A percentile compares a stretch with the other conserved stretches of the same genome.
phyloP scores from a whole-genome alignment of 2,329 filamentous ascomycete species.

The Boeremia lycopersici region DNA sequence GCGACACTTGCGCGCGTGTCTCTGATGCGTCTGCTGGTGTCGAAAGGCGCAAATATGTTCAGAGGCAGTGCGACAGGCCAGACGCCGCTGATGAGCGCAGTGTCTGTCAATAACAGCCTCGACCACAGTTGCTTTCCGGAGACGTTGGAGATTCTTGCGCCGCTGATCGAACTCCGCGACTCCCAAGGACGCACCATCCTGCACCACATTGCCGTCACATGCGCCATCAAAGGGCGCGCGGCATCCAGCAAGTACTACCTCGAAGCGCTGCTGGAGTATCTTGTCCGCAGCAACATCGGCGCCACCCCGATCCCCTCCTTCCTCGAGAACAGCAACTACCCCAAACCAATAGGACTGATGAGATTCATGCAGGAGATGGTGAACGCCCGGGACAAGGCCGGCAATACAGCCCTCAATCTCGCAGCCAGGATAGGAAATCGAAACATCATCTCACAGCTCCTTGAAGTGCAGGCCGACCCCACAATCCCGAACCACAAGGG shows the following conservation, averaged over 20 bases:
- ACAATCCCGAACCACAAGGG: slow-evolving; percentile 89
- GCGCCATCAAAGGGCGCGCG: slow-evolving; percentile 90
- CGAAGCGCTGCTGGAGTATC: slow-evolving; percentile 91
- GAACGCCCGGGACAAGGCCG: slow-evolving; percentile 90
- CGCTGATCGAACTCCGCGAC: slow-evolving; percentile 89
- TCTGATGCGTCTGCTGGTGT: slow-evolving; percentile 79
- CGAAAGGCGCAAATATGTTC: slow-evolving; percentile 83
- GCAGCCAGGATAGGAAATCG: slow-evolving; percentile 91
- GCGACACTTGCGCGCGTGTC: slow-evolving; percentile 87
- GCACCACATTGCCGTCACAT: slow-evolving; percentile 95
- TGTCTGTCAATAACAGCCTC: slow-evolving; percentile 91
- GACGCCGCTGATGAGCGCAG: slow-evolving; percentile 90
- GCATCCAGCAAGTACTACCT: slow-evolving; percentile 94
- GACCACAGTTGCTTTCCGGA: slow-evolving; percentile 91
- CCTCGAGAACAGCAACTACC: slow-evolving; percentile 60
- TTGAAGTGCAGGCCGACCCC: slow-evolving; percentile 95
- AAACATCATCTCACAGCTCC: slow-evolving; percentile 93
- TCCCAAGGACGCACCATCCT: slow-evolving; percentile 88
- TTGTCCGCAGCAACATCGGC: slow-evolving; percentile 72
- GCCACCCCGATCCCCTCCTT: slow-evolving; percentile 41
- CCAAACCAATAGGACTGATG: slow-evolving; percentile 80
- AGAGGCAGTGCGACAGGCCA: slow-evolving; percentile 89
- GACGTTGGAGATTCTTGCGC: slow-evolving; percentile 83
- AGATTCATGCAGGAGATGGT: slow-evolving; percentile 98
- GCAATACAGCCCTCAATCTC: slow-evolving; percentile 93